Evolutionary conservation across 768 basidiomycete species (phyloP), one percentile per base, ranked within the genome.

Genomic region (Amanita phalloides): DNA sequence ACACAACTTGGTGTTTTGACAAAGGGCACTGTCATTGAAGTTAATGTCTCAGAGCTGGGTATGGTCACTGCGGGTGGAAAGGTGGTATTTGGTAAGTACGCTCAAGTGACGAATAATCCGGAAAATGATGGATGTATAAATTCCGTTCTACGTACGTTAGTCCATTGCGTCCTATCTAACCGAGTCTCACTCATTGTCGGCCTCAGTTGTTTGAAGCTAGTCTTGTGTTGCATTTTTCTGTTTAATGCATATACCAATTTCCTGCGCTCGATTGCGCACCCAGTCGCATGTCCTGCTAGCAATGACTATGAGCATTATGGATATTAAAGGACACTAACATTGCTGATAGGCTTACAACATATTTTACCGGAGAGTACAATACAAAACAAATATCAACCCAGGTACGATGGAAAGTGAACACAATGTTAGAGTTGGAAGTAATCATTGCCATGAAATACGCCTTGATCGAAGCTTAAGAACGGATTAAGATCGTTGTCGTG

Each of bases 81-180:
- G 65, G 86, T 90, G 41, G 88, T 90, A 30, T 90, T 90, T 61
- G 90, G 90, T 57, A 92, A 92, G 69, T 95, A 93, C 62, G 90
- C 92, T 5, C 90, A 94, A 64, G 76, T 94, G 60, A 93, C 90
- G 47, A 93, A 93, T 72, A 92, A 91, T 68, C 90, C 90, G 17
- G 93, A 96, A 71, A 93, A 94, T 57, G 93, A 96, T 61, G 94
- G 94, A 6, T 96, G 93, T 65, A 86, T 97, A 64, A 96, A 96
- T 65, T 87, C 93, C 48, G 88, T 96, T 42, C 81, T 96, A 46
- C 79, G 90, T 92, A 65, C 56, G 89, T 80, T 32, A 0, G 35
- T 13, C 20, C 14, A 6, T 10, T 44, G 4, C 10, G n/a, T 51
- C 14, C 23, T 25, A n/a, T 32, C 26, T 33, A 1, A 33, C 10